Base-by-base conservation (phyloP, 2,329 filamentous ascomycete species). In the Botrytis cinerea region DNA sequence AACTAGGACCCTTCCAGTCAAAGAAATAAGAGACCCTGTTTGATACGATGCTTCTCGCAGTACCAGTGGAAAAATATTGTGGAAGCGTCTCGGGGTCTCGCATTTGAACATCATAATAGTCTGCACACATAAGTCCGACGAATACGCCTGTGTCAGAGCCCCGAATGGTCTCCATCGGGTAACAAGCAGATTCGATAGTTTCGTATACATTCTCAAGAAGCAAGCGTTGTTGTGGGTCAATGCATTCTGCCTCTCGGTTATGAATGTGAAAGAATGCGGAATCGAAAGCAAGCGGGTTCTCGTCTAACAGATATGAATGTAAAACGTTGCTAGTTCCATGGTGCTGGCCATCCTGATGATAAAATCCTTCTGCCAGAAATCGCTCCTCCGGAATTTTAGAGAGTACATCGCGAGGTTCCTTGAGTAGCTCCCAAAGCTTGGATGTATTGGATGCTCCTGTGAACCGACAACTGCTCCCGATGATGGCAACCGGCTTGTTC, bases 1-100 rank as follows among this genome's bases (percentile, higher is more conserved):
- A 83, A 75, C 85, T 87, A 2, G 87, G 86, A 0, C 73, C 73
- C 5, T 59, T 43, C 40, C 88, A 80, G 75, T 89, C 84, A 40
- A 45, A 71, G 16, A 43, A 61, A 35, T 71, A 72, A 18, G 68
- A 71, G 22, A 74, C 68, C n/a, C 73, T 61, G 40, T 68, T 72
- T 10, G 73, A 71, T 28, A 83, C 45, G 2, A 84, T 80, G 10
- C 76, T 78, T 9, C 75, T 73, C 3, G 75, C 76, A 4, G 77
- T 78, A 1, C 84, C 83, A 0, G 80, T 82, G 0, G 79, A 79
- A 2, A 80, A 76, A 43, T 81, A 82, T 1, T 78, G 78, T 18
- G 78, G 77, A 12, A 76, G 28, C 12, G n/a, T 35, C 25, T 74
- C 60, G 2, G 10, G 28, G 48, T 71, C 70, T 6, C 46, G 64